Conservation (phyloP, 1,284 basidiomycete species). For the Kwoniella shivajii region DNA sequence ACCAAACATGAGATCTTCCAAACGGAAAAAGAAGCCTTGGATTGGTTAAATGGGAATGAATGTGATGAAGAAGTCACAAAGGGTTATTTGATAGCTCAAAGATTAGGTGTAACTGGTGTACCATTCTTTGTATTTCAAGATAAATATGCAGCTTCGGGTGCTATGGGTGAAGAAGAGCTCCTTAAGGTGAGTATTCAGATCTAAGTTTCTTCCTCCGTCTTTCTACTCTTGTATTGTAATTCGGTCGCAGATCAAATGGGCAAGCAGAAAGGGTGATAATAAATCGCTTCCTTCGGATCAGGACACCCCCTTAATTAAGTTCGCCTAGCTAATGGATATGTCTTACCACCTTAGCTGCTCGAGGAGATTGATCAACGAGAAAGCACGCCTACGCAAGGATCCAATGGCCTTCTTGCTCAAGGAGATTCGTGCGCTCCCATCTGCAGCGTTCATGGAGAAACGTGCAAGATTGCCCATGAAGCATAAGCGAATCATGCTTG, state of each 20-base stretch:
- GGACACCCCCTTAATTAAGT: not conserved
- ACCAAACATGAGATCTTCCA: slow-evolving; percentile 51
- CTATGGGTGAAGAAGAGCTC: slow-evolving; percentile 57
- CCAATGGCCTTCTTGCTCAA: not conserved
- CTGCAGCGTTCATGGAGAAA: not conserved
- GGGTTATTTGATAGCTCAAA: slow-evolving; percentile 40
- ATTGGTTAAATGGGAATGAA: slow-evolving; percentile 41
- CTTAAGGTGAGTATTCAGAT: slow-evolving; percentile 45
- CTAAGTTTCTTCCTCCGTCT: not conserved
- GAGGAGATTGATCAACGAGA: slow-evolving; percentile 27
- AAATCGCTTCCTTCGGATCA: not conserved
- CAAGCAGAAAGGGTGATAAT: too few species aligned
- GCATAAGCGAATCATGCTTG: too few species aligned
- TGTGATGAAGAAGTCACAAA: slow-evolving; percentile 45
- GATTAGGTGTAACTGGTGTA: slow-evolving; percentile 55
- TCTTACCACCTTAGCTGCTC: slow-evolving; percentile 15
- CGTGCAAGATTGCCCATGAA: too few species aligned
- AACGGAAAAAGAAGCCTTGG: slow-evolving; percentile 29
- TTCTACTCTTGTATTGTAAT: too few species aligned
- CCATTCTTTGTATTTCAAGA: slow-evolving; percentile 56
- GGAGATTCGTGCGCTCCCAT: too few species aligned
- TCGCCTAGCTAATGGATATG: not conserved
- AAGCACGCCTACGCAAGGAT: slow-evolving; percentile 4
- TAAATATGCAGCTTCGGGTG: slow-evolving; percentile 53
- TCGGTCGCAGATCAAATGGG: too few species aligned